Base-by-base conservation (phyloP, 139 green algal species). In the Chlorella sp. region DNA sequence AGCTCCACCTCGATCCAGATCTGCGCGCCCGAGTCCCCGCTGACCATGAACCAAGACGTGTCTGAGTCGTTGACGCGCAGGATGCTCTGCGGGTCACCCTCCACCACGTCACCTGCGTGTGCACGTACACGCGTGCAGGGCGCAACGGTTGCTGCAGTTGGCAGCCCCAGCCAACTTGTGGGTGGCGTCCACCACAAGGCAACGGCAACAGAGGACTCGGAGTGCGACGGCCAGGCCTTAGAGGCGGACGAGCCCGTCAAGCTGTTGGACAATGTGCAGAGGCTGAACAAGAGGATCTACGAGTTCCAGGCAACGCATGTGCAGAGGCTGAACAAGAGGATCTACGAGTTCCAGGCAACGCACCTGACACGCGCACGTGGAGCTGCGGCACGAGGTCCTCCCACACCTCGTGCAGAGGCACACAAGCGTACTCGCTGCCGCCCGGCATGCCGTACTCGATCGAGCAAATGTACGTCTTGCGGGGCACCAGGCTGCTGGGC, bases 341-440 rank as follows among this genome's bases (percentile, higher is more conserved):
- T n/a, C n/a, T n/a, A n/a, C n/a, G n/a, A n/a, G n/a, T n/a, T n/a
- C n/a, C 42, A 55, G 10, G 17, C 42, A 10, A 3, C 49, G 33
- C 66, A 73, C 73, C 73, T 30, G 74, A 79, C 59, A 79, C 74
- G 27, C 68, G 59, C 35, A 79, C 74, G 0, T 27, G 36, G 33
- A 79, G 60, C 29, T 67, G 67, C 14, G 61, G 36, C 33, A 67
- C 74, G 35, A 79, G 62, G 22, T 79, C 74, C n/a, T 79, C 74
- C 74, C 74, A 79, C 59, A 79, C 68, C n/a, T 31, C 33, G 31
- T 79, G 67, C 60, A 79, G 67, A 1, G 74, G 74, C 26, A 79
- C 32, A 6, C 14, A 59, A 36, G 68, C 61, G 68, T 75, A 79
- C 68, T 79, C 74, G 68, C 67, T 71, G 31, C 74, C 74, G 2